Base-by-base conservation (phyloP, 164 flowering plant species). In the Sedum album region DNA sequence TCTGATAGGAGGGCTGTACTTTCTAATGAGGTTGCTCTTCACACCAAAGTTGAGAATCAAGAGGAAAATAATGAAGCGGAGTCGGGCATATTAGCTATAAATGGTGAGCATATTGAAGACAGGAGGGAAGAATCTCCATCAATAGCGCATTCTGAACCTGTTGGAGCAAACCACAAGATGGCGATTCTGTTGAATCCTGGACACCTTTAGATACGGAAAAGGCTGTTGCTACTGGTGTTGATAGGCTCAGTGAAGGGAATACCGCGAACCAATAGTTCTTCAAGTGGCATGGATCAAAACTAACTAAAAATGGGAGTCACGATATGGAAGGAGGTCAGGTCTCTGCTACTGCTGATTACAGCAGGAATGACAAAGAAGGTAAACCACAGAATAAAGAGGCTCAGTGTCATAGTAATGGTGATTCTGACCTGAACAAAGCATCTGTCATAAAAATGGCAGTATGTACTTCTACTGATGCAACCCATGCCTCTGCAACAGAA, bases 401-500 rank as follows among this genome's bases (percentile, higher is more conserved):
- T 42, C 62, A 38, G 72, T 76, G 73, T n/a, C 64, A 38, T 44
- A 30, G 5, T 44, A 42, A 65, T 70, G 69, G 66, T 61, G 73
- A 65, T 23, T 62, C 73, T 15, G 71, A 76, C 68, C 61, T 68
- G 23, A 64, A 70, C 17, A 69, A 72, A 68, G 77, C 31, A 17
- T 33, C 76, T 66, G 81, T 72, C 14, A 84, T 76, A 53, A 81
- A 71, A 31, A 65, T 70, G 26, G 85, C 74, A n/a, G 86, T 85
- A 38, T 77, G 75, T 67, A 73, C 72, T 10, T 80, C 91, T 25
- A 69, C 75, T 6, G 33, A 69, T 63, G 78, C 75, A 13, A 84
- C 75, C 66, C 78, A 67, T 67, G 51, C 80, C 28, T 70, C 82
- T 72, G 73, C 73, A 61, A 70, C 81, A 15, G 79, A 74, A 17